Conservation (phyloP, 1,284 basidiomycete species). For the Singerocomus inundabilis region DNA sequence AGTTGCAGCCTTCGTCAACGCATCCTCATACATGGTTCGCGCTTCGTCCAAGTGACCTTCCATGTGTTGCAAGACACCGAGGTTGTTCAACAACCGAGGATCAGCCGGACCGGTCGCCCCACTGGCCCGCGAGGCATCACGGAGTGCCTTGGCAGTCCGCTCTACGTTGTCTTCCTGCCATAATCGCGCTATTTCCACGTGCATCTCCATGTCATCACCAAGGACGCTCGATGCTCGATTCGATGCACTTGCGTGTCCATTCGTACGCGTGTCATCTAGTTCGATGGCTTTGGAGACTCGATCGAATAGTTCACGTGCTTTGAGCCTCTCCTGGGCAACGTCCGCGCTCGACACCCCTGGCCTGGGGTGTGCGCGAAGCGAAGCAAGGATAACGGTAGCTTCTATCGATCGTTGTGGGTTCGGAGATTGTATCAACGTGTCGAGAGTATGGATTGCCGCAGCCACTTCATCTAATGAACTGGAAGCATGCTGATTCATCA, state of each 20-base stretch:
- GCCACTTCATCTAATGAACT: slow-evolving; percentile 61
- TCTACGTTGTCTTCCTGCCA: slow-evolving; percentile 83
- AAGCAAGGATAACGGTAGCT: slow-evolving; percentile 86
- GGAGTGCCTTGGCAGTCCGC: slow-evolving; percentile 68
- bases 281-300: slow-evolving; percentile 69
- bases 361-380: slow-evolving; percentile 76
- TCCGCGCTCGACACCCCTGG: slow-evolving; percentile 77
- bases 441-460: slow-evolving; percentile 84
- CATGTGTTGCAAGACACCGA: slow-evolving; percentile 75
- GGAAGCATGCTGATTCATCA: not conserved
- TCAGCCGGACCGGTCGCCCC: slow-evolving; percentile 50
- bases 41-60: slow-evolving; percentile 63
- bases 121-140: slow-evolving; percentile 67
- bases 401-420: slow-evolving; percentile 69
- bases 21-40: slow-evolving; percentile 61
- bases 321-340: slow-evolving; percentile 64
- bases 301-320: slow-evolving; percentile 81
- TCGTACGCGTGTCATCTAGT: slow-evolving; percentile 46
- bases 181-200: slow-evolving; percentile 81
- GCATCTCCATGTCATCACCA: slow-evolving; percentile 75
- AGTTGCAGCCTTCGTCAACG: slow-evolving; percentile 56
- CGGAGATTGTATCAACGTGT: slow-evolving; percentile 70
- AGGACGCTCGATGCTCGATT: slow-evolving; percentile 27
- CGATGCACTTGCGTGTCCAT: slow-evolving; percentile 34
- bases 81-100: slow-evolving; percentile 78